A percentile compares a stretch with the other conserved stretches of the same genome.
phyloP scores from a whole-genome alignment of 257 asterid genomes.

The Linaria vulgaris region DNA sequence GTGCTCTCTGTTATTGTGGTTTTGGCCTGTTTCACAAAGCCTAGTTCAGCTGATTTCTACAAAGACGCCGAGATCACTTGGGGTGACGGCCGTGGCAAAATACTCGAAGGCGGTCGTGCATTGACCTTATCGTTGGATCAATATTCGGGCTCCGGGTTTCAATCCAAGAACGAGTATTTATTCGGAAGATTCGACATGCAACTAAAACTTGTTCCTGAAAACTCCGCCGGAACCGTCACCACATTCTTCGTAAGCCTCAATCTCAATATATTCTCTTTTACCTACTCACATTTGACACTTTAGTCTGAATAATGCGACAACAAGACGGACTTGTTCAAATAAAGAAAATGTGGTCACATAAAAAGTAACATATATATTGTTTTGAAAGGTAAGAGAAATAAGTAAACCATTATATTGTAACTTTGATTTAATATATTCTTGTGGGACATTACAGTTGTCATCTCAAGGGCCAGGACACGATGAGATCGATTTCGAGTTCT shows the following conservation, averaged over 20 bases:
- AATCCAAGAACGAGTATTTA: slow-evolving; percentile 38
- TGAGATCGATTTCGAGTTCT: slow-evolving; percentile 40
- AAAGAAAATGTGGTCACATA: too few relatives aligned
- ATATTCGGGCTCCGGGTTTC: slow-evolving; percentile 45
- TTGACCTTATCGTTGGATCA: slow-evolving; percentile 34
- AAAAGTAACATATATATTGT: too few relatives aligned
- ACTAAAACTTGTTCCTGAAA: slow-evolving; percentile 37
- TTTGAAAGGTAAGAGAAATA: too few relatives aligned
- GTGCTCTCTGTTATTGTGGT: slow-evolving; percentile 13
- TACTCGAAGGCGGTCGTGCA: slow-evolving; percentile 40
- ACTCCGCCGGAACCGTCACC: slow-evolving; percentile 53
- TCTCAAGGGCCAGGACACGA: slow-evolving; percentile 35
- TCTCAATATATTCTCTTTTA: neutral
- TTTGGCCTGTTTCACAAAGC: slow-evolving; percentile 19
- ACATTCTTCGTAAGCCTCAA: slow-evolving; percentile 42
- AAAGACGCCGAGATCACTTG: slow-evolving; percentile 35
- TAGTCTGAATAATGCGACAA: neutral
- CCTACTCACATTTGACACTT: neutral
- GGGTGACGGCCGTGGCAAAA: slow-evolving; percentile 49
- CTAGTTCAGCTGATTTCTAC: slow-evolving; percentile 43
- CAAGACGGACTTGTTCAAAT: neutral
- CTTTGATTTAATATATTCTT: neutral
- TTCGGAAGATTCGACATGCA: slow-evolving; percentile 47
- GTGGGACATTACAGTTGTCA: slow-evolving; percentile 26
- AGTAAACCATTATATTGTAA: too few relatives aligned